Conservation (phyloP, 345 rosid species). For the Lumnitzera racemosa region DNA sequence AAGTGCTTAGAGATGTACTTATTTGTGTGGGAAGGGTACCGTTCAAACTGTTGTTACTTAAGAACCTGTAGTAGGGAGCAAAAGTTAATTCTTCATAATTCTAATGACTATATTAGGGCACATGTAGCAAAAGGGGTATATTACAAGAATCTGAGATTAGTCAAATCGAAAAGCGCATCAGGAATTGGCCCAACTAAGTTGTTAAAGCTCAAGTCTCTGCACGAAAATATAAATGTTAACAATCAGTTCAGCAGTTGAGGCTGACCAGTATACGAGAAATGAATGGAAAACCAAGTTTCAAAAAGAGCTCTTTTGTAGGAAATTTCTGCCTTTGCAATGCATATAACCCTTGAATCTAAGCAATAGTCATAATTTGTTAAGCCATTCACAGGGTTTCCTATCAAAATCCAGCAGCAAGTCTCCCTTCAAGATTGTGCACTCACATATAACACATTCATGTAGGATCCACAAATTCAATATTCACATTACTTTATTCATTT, state of each 20-base stretch:
- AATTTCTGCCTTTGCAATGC: too few species aligned
- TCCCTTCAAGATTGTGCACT: too few species aligned
- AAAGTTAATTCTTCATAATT: conserved; percentile 5
- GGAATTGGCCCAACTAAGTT: conserved; percentile 35
- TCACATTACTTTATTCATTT: too few species aligned
- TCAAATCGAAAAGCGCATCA: conserved; percentile 31
- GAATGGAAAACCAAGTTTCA: too few species aligned
- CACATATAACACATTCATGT: too few species aligned
- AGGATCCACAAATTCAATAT: too few species aligned
- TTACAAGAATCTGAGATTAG: conserved; percentile 45
- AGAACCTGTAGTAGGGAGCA: conserved; percentile 40
- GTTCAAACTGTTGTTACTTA: conserved; percentile 43
- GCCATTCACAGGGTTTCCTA: too few species aligned
- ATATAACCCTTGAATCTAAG: too few species aligned
- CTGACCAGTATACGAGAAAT: background rate
- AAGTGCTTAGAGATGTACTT: conserved; percentile 31
- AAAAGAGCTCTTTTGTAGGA: too few species aligned
- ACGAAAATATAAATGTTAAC: conserved; percentile 1
- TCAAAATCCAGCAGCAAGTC: too few species aligned
- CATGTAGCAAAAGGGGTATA: conserved; percentile 6
- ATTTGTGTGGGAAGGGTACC: conserved; percentile 50
- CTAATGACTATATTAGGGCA: conserved; percentile 1
- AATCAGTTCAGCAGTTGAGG: background rate
- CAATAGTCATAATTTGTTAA: too few species aligned
- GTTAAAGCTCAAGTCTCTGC: conserved; percentile 62